Conservation (phyloP, 1,284 basidiomycete genomes). For the Violaceomyces palustris region DNA sequence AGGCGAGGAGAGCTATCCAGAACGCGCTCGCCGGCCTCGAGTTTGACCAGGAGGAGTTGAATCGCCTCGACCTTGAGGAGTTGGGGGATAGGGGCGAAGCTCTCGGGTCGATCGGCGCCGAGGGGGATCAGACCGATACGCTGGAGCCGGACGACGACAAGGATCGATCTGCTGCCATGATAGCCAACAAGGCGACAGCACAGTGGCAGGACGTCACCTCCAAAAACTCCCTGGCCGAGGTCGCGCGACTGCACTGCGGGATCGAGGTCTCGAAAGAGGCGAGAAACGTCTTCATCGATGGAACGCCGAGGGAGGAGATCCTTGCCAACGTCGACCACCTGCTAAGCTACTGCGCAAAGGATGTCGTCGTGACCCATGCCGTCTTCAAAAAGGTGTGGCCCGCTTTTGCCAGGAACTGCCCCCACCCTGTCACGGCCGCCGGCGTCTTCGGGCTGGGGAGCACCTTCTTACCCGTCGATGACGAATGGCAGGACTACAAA, state of each 20-base stretch:
- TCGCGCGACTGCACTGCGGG: slow-evolving; percentile 82
- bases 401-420: slow-evolving; percentile 75
- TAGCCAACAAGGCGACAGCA: slow-evolving; percentile 4
- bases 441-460: slow-evolving; percentile 89
- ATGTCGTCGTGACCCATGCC: slow-evolving; percentile 77
- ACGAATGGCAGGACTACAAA: slow-evolving; percentile 80
- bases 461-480: slow-evolving; percentile 82
- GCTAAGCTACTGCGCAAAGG: slow-evolving; percentile 79
- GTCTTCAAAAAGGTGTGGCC: slow-evolving; percentile 80
- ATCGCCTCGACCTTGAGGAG: slow-evolving; percentile 32
- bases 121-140: not conserved
- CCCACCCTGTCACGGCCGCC: slow-evolving; percentile 87
- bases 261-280: slow-evolving; percentile 74
- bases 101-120: not conserved
- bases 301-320: slow-evolving; percentile 63
- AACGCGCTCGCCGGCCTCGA: slow-evolving; percentile 29
- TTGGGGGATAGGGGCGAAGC: slow-evolving; percentile 2
- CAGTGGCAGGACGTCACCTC: slow-evolving; percentile 88
- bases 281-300: slow-evolving; percentile 67
- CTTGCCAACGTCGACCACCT: slow-evolving; percentile 67
- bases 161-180: slow-evolving; percentile 1
- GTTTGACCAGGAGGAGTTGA: slow-evolving; percentile 25
- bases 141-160: not conserved
- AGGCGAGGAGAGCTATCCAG: slow-evolving; percentile 29
- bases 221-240: slow-evolving; percentile 84